phyloP scores from a whole-genome alignment of 2,329 filamentous ascomycete species.

The Fusarium sp. region DNA sequence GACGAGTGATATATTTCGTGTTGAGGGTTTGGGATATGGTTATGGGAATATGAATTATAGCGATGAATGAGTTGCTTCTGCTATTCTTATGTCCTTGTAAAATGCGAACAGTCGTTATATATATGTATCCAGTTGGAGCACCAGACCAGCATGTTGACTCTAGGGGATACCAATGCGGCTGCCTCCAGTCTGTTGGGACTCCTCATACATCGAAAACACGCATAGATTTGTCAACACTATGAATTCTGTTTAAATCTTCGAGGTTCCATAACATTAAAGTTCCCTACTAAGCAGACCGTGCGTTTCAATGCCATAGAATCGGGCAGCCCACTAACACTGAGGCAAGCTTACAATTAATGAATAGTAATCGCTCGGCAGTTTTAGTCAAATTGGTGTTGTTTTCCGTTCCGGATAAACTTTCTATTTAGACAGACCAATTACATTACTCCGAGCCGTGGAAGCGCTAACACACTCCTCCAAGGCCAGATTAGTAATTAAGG shows the following conservation, averaged over 20 bases:
- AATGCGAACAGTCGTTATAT: background rate
- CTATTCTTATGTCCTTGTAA: rapidly evolving
- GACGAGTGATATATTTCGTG: no score
- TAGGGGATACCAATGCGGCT: background rate
- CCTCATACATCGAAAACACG: rapidly evolving
- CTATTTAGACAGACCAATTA: no score
- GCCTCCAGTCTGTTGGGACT: background rate
- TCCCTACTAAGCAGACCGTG: background rate
- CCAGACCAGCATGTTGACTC: rapidly evolving
- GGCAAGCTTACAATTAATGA: background rate
- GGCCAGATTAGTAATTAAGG: no score
- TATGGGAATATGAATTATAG: rapidly evolving
- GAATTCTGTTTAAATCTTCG: rapidly evolving
- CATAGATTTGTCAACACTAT: background rate
- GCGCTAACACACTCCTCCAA: no score
- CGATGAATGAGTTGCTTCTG: background rate
- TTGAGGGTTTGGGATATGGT: rapidly evolving
- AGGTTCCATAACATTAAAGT: rapidly evolving
- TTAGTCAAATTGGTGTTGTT: background rate
- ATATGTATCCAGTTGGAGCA: rapidly evolving
- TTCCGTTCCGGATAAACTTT: background rate
- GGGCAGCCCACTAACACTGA: background rate
- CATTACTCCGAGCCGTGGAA: no score
- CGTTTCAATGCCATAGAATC: no score
- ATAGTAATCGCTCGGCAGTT: background rate